Percentiles rank a stretch among this genome's conserved stretches.
phyloP scores from a whole-genome alignment of 306 rosid species.

The Luffa aegyptiaca region DNA sequence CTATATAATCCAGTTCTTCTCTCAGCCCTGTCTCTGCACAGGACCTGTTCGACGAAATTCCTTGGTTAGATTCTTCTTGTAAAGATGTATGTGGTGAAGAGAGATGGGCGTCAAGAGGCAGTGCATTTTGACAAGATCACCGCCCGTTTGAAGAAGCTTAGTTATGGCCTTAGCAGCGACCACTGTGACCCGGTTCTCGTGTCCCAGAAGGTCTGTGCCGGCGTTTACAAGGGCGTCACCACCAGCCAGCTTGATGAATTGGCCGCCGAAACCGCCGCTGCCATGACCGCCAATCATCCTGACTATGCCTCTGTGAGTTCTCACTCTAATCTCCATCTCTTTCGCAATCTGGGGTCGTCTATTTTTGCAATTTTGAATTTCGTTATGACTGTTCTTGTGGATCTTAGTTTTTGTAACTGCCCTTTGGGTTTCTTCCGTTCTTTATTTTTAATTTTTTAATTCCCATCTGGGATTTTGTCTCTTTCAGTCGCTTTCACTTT shows the following conservation, averaged over 20 bases:
- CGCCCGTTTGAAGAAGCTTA: constrained; percentile 82
- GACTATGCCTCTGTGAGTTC: constrained; percentile 79
- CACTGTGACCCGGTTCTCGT: constrained; percentile 89
- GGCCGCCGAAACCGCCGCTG: constrained; percentile 96
- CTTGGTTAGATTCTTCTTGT: neutral
- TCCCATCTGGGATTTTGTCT: neutral
- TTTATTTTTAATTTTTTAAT: neutral
- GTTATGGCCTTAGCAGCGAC: constrained; percentile 72
- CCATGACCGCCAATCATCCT: constrained; percentile 83
- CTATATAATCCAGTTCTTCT: constrained; percentile 4
- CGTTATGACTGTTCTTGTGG: neutral
- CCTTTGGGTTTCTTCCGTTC: neutral
- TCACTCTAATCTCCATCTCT: neutral
- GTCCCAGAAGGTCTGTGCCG: constrained; percentile 88
- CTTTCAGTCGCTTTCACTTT: neutral
- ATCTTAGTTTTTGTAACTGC: neutral
- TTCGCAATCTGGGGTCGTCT: neutral
- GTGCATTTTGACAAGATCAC: constrained; percentile 94
- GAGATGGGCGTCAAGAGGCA: constrained; percentile 85
- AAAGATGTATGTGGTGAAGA: constrained; percentile 71
- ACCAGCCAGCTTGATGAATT: constrained; percentile 92
- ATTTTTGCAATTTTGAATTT: neutral
- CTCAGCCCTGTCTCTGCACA: neutral
- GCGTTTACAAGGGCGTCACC: constrained; percentile 89
- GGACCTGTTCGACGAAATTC: constrained; percentile 45